Percentiles rank a stretch among this genome's conserved stretches.
Conservation (phyloP, 2,329 filamentous ascomycete species). For the Penicillium occitanis region DNA sequence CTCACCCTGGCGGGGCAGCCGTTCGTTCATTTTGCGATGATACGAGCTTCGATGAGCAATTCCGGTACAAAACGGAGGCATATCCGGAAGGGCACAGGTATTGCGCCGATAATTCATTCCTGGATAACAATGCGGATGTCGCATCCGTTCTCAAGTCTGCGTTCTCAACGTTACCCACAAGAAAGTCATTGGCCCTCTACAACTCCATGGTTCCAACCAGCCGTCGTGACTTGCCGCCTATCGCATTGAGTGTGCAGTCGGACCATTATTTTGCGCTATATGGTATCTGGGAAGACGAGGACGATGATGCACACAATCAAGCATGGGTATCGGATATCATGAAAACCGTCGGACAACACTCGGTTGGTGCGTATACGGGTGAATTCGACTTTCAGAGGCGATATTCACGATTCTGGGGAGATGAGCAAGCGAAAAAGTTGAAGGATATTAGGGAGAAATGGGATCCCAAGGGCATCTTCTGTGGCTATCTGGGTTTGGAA, state of each 20-base stretch:
- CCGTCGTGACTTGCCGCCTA: slow-evolving; percentile 41
- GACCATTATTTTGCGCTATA: slow-evolving; percentile 58
- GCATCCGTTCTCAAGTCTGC: background rate
- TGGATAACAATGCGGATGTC: slow-evolving; percentile 47
- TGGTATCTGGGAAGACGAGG: slow-evolving; percentile 45
- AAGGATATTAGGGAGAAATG: slow-evolving; percentile 27
- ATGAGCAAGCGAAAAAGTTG: slow-evolving; percentile 42
- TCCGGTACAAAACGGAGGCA: slow-evolving; percentile 41
- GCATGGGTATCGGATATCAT: slow-evolving; percentile 26
- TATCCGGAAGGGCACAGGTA: slow-evolving; percentile 52
- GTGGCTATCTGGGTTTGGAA: slow-evolving; percentile 43
- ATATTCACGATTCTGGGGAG: slow-evolving; percentile 51
- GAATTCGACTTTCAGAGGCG: slow-evolving; percentile 54
- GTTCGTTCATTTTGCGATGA: slow-evolving; percentile 37
- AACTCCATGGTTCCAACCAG: slow-evolving; percentile 37
- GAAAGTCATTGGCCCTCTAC: background rate
- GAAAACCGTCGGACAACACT: slow-evolving; percentile 37
- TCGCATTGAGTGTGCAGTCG: slow-evolving; percentile 55
- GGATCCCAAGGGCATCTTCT: slow-evolving; percentile 28
- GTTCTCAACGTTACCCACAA: slow-evolving; percentile 1
- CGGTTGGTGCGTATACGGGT: slow-evolving; percentile 52
- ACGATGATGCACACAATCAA: slow-evolving; percentile 15
- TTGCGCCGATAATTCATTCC: slow-evolving; percentile 52
- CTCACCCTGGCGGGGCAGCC: slow-evolving; percentile 37
- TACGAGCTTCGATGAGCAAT: slow-evolving; percentile 32